Conservation (phyloP, 1,284 basidiomycete genomes). For the Leccinum huronense region DNA sequence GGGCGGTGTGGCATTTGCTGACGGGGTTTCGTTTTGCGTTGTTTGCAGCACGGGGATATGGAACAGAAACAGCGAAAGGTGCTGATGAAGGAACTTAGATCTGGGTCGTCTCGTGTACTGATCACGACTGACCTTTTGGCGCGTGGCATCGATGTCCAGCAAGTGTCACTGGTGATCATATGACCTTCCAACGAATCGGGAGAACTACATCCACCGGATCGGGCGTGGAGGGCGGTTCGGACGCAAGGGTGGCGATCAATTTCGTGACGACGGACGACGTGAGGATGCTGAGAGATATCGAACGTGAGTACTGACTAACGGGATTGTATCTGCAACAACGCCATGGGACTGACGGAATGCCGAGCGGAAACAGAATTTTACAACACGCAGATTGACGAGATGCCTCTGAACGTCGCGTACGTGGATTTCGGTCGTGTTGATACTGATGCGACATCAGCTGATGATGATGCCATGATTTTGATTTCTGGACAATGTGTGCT, state of each 20-base stretch:
- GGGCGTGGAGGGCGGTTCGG: slow-evolving; percentile 94
- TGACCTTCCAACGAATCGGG: slow-evolving; percentile 92
- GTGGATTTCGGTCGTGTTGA: slow-evolving; percentile 24
- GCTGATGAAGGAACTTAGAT: slow-evolving; percentile 97
- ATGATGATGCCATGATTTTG: background rate
- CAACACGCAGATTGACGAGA: slow-evolving; percentile 96
- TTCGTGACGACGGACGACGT: slow-evolving; percentile 96
- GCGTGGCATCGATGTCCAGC: slow-evolving; percentile 96
- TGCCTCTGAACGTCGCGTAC: slow-evolving; percentile 94
- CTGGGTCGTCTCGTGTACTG: slow-evolving; percentile 88
- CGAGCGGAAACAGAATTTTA: slow-evolving; percentile 62
- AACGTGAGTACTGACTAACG: slow-evolving; percentile 60
- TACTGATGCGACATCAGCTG: slow-evolving; percentile 9
- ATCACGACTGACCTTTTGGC: slow-evolving; percentile 99
- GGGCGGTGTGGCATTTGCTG: slow-evolving; percentile 16
- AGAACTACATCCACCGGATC: slow-evolving; percentile 98
- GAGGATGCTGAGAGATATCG: slow-evolving; percentile 93
- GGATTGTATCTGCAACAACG: no score
- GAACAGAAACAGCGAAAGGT: slow-evolving; percentile 97
- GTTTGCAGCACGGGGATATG: slow-evolving; percentile 90
- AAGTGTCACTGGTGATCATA: slow-evolving; percentile 99
- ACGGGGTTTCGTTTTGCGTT: slow-evolving; percentile 9
- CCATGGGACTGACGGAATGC: background rate
- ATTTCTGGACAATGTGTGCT: slow-evolving; percentile 2
- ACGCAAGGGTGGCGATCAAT: slow-evolving; percentile 89